A percentile compares a stretch with the other conserved stretches of the same genome.
Conservation (phyloP, 2,329 filamentous ascomycete species). For the Diaporthe helianthi region DNA sequence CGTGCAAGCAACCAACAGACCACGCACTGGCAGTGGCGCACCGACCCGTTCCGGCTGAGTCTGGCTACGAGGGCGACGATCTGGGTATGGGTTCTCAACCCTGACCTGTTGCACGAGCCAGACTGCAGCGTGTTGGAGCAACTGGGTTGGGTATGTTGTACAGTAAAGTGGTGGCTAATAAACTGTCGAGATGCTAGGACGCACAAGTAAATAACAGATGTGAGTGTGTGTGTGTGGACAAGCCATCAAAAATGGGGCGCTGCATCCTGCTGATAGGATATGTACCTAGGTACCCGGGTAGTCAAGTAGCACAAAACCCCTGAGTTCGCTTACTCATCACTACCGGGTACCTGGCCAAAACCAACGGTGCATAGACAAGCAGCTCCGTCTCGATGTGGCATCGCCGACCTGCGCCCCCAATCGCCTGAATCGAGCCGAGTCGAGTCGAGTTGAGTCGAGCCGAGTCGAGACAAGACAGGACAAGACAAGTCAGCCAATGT, state of each 20-base stretch:
- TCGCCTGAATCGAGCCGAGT: background rate
- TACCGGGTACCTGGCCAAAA: background rate
- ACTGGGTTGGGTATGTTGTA: background rate
- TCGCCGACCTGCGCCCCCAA: background rate
- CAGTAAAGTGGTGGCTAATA: too few species aligned
- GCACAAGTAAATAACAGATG: background rate
- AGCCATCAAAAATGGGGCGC: too few species aligned
- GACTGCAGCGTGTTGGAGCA: slow-evolving; percentile 1
- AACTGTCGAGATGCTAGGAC: background rate
- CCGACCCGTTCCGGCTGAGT: background rate
- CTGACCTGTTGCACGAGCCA: slow-evolving; percentile 8
- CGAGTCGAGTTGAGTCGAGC: background rate
- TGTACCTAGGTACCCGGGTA: too few species aligned
- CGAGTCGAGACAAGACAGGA: background rate
- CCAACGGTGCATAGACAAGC: background rate
- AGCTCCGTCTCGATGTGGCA: background rate
- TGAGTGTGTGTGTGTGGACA: too few species aligned
- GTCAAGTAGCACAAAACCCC: too few species aligned
- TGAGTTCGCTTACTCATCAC: slow-evolving; percentile 24
- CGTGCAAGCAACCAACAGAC: background rate
- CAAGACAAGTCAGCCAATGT: slow-evolving; percentile 14
- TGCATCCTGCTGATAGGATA: background rate
- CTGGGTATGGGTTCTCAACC: slow-evolving; percentile 5
- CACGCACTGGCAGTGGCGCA: too few species aligned
- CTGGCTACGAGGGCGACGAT: background rate